A percentile compares a stretch with the other conserved stretches of the same genome.
phyloP scores from a whole-genome alignment of 1,284 basidiomycete genomes.

The Leccinum solheimii region DNA sequence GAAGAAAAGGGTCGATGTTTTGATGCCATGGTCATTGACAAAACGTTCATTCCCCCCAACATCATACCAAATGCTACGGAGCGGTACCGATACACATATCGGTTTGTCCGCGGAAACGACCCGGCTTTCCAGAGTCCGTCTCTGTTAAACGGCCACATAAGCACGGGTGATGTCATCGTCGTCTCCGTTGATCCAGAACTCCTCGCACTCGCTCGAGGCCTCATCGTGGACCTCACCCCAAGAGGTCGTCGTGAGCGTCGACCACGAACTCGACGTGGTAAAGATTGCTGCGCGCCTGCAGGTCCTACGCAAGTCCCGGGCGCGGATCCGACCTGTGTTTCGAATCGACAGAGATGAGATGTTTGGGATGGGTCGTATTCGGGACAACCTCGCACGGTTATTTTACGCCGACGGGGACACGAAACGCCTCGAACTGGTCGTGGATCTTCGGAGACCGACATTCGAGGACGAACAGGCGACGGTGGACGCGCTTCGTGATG shows the following conservation, averaged over 20 bases:
- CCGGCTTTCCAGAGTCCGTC: constrained; percentile 16
- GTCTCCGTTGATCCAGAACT: constrained; percentile 84
- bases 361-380: constrained; percentile 81
- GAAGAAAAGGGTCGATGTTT: constrained; percentile 83
- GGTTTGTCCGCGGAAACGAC: constrained; percentile 50
- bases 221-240: constrained; percentile 71
- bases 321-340: constrained; percentile 49
- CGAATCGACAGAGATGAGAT: constrained; percentile 95
- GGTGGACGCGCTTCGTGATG: constrained; percentile 12
- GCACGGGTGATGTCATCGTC: constrained; percentile 78
- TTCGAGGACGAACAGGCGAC: constrained; percentile 49
- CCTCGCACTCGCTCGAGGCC: constrained; percentile 83
- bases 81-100: constrained; percentile 61
- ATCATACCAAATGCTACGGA: constrained; percentile 36
- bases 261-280: constrained; percentile 69
- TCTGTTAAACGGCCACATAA: constrained; percentile 80
- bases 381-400: constrained; percentile 87
- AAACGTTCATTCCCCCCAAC: constrained; percentile 29
- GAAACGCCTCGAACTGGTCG: constrained; percentile 69
- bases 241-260: constrained; percentile 75
- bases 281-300: constrained; percentile 40
- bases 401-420: constrained; percentile 79
- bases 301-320: constrained; percentile 15
- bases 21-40: constrained; percentile 71
- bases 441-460: constrained; percentile 74